Conservation (phyloP, 2,329 filamentous ascomycete species). For the Trichophyton mentagrophytes region DNA sequence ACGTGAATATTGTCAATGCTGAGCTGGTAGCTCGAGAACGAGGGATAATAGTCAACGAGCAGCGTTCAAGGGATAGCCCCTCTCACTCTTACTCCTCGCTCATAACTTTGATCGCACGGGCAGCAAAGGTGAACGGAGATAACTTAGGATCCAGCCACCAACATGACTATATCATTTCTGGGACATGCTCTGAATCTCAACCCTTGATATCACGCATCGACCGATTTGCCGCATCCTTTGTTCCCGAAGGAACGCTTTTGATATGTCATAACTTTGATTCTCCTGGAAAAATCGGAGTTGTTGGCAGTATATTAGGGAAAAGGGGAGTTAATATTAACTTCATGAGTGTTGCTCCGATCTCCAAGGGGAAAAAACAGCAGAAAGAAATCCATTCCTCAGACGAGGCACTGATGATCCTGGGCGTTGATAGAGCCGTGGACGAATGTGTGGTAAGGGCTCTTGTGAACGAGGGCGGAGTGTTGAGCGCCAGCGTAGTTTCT, state of each 20-base stretch:
- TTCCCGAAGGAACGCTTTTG: slow-evolving; percentile 60
- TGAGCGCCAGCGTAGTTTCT: slow-evolving; percentile 42
- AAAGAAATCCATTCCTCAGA: not conserved
- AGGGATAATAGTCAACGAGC: slow-evolving; percentile 65
- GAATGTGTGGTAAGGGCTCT: slow-evolving; percentile 41
- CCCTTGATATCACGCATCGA: slow-evolving; percentile 59
- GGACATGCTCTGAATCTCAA: slow-evolving; percentile 26
- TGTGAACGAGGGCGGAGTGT: slow-evolving; percentile 38
- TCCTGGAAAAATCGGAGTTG: slow-evolving; percentile 69
- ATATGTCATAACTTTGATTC: slow-evolving; percentile 71
- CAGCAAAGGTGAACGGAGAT: slow-evolving; percentile 17
- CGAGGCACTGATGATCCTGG: slow-evolving; percentile 72
- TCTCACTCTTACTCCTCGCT: slow-evolving; percentile 56
- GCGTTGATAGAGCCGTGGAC: slow-evolving; percentile 54
- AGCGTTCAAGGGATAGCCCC: slow-evolving; percentile 47
- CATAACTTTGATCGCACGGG: slow-evolving; percentile 53
- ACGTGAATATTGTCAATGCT: slow-evolving; percentile 76
- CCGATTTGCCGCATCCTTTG: slow-evolving; percentile 60
- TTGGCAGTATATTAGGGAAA: slow-evolving; percentile 56
- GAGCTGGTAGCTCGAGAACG: slow-evolving; percentile 62
- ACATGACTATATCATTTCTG: slow-evolving; percentile 41
- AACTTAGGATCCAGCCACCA: slow-evolving; percentile 11
- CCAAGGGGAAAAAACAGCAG: slow-evolving; percentile 7
- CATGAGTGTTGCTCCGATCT: slow-evolving; percentile 55
- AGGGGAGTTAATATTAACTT: slow-evolving; percentile 66